phyloP scores from a whole-genome alignment of 1,139 yeast genomes.

The Zygoascus sp. region DNA sequence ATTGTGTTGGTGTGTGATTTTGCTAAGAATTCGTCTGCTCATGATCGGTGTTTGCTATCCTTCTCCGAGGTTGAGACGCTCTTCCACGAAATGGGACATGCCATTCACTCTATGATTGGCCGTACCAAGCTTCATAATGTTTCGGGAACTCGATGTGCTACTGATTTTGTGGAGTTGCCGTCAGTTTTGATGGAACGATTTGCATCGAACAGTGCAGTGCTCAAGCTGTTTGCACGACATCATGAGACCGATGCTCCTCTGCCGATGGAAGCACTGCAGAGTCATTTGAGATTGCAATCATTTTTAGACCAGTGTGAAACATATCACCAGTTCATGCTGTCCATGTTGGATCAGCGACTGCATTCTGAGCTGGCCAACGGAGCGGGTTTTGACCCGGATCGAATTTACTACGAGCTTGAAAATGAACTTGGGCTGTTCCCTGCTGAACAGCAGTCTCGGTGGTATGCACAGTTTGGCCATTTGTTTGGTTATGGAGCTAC shows the following conservation, averaged over 20 bases:
- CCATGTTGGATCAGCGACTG: conserved; percentile 75
- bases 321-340: conserved; percentile 85
- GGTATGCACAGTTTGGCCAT: conserved; percentile 96
- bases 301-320: conserved; percentile 68
- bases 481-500: conserved; percentile 91
- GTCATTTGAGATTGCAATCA: conserved; percentile 50
- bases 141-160: conserved; percentile 91
- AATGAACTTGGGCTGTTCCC: conserved; percentile 38
- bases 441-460: conserved; percentile 49
- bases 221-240: conserved; percentile 69
- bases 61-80: conserved; percentile 84
- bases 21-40: conserved; percentile 33
- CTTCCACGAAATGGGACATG: conserved; percentile 99
- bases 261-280: conserved; percentile 46
- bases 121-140: conserved; percentile 84
- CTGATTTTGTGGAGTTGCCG: conserved; percentile 95
- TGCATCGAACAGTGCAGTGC: conserved; percentile 74
- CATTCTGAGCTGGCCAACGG: conserved; percentile 43
- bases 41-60: conserved; percentile 47
- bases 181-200: conserved; percentile 93
- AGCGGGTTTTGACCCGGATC: conserved; percentile 47
- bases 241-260: conserved; percentile 63
- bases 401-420: conserved; percentile 65
- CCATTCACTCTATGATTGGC: conserved; percentile 96
- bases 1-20: conserved; percentile 88